These are phyloP conservation scores for Fagopyrum esculentum DNA, from an alignment of 148 eudicot genomes.

Conservation along the genomic window DNA sequence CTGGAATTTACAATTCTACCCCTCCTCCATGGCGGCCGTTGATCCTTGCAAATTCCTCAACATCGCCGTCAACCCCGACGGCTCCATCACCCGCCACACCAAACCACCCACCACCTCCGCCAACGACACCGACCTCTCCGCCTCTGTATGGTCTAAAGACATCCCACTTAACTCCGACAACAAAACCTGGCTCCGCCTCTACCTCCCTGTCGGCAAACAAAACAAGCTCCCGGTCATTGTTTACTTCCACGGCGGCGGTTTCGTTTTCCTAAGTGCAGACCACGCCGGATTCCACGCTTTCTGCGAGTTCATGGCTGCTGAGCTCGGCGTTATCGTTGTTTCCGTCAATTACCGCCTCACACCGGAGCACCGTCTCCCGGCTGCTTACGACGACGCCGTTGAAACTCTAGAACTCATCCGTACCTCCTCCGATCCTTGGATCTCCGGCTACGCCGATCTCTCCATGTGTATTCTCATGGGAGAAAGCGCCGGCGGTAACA, in stretches of 20 bases:
- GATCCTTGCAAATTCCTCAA: conserved; percentile 21
- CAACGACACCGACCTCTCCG: conserved; percentile 5
- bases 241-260: conserved; percentile 56
- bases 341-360: conserved; percentile 57
- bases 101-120: conserved; percentile 6
- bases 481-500: conserved; percentile 50
- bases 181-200: conserved; percentile 32
- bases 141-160: conserved; percentile 26
- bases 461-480: conserved; percentile 42
- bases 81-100: conserved; percentile 19
- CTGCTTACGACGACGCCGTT: conserved; percentile 49
- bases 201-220: conserved; percentile 9
- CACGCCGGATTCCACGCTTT: conserved; percentile 21
- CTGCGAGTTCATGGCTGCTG: conserved; percentile 23
- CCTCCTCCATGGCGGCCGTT: neutral
- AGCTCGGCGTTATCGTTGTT: conserved; percentile 29
- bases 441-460: conserved; percentile 30
- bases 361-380: conserved; percentile 62
- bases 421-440: conserved; percentile 33
- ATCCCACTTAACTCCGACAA: conserved; percentile 21
- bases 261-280: conserved; percentile 26
- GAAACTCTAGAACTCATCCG: conserved; percentile 39
- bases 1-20: too few relatives aligned
- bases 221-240: conserved; percentile 32
- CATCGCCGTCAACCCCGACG: conserved; percentile 22